phyloP scores from a whole-genome alignment of 2,329 filamentous ascomycete species.

The Talaromyces sp. region DNA sequence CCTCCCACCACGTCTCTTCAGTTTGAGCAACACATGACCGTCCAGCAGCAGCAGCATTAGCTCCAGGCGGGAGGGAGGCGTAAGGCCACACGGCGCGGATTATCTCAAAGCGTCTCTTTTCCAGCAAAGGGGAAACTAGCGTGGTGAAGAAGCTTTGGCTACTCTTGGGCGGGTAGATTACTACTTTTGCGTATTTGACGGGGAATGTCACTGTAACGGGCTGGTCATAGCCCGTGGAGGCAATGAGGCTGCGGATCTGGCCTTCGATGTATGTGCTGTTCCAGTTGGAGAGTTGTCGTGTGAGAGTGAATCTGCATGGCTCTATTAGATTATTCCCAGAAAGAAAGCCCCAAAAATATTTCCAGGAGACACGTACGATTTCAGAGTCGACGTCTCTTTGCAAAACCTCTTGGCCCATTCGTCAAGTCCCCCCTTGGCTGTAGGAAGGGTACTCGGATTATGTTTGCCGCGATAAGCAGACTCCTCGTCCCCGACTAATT shows the following conservation, averaged over 20 bases:
- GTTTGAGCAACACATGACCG: slow-evolving; percentile 13
- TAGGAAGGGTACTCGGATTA: slow-evolving; percentile 8
- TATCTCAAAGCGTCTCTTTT: slow-evolving; percentile 21
- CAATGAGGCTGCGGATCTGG: slow-evolving; percentile 22
- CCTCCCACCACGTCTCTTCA: slow-evolving; percentile 23
- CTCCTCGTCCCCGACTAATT: slow-evolving; percentile 13
- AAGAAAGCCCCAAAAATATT: background rate
- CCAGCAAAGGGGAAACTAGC: slow-evolving; percentile 20
- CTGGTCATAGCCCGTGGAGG: slow-evolving; percentile 21
- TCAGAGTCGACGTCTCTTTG: slow-evolving; percentile 16
- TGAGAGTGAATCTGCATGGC: slow-evolving; percentile 8
- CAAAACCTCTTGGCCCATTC: slow-evolving; percentile 20
- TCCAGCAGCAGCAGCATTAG: slow-evolving; percentile 8
- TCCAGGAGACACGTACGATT: slow-evolving; percentile 9
- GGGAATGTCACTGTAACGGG: slow-evolving; percentile 21
- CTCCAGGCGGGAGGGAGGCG: slow-evolving; percentile 10
- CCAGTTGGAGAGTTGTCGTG: slow-evolving; percentile 14
- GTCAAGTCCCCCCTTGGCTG: slow-evolving; percentile 14
- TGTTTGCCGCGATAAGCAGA: slow-evolving; percentile 12
- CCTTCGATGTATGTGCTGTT: slow-evolving; percentile 19
- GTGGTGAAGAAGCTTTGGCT: slow-evolving; percentile 15
- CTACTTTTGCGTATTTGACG: slow-evolving; percentile 17
- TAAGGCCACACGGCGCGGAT: slow-evolving; percentile 21
- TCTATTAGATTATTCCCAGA: background rate
- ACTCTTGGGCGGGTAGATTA: slow-evolving; percentile 15